Percentiles rank a stretch among this genome's conserved stretches.
These are phyloP conservation scores for Lactuca sativa DNA, from an alignment of 129 eudicot species.

Conservation along the genomic window DNA sequence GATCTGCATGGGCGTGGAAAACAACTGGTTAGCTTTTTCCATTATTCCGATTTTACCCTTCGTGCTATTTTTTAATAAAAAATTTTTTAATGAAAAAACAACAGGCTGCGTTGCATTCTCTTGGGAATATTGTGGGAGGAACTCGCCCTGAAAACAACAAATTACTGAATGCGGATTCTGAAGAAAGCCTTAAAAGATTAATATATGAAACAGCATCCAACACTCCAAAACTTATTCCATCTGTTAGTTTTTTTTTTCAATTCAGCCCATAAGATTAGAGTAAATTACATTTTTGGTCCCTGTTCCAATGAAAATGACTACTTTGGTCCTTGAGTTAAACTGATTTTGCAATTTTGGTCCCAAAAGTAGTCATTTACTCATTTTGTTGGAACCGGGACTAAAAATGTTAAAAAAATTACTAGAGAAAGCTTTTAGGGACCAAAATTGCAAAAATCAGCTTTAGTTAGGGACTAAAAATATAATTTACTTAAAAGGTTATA, in stretches of 20 bases:
- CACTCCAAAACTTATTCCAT: conserved; percentile 84
- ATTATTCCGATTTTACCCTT: background rate
- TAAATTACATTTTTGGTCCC: background rate
- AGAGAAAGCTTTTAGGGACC: background rate
- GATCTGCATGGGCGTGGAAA: conserved; percentile 76
- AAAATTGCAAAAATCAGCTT: background rate
- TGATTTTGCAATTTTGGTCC: background rate
- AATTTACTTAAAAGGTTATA: background rate
- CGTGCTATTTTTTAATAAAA: conserved; percentile 8
- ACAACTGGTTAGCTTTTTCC: conserved; percentile 56
- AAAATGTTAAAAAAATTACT: no score
- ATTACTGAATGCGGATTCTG: conserved; percentile 54
- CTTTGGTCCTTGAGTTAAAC: background rate
- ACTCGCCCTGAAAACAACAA: conserved; percentile 51
- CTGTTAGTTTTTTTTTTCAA: conserved; percentile 47
- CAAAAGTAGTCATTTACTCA: background rate
- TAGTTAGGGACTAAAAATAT: background rate
- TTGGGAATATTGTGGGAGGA: conserved; percentile 80
- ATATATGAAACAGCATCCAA: conserved; percentile 76
- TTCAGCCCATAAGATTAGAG: no score
- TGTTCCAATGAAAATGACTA: no score
- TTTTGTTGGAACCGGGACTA: background rate
- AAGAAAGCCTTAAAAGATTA: conserved; percentile 62
- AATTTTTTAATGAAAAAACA: conserved; percentile 14
- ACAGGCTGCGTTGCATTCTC: conserved; percentile 96